A percentile compares a stretch with the other conserved stretches of the same genome.
Evolutionary conservation across 352 stramenopile species (phyloP).

Genomic region (Pythium phragmiticola): DNA sequence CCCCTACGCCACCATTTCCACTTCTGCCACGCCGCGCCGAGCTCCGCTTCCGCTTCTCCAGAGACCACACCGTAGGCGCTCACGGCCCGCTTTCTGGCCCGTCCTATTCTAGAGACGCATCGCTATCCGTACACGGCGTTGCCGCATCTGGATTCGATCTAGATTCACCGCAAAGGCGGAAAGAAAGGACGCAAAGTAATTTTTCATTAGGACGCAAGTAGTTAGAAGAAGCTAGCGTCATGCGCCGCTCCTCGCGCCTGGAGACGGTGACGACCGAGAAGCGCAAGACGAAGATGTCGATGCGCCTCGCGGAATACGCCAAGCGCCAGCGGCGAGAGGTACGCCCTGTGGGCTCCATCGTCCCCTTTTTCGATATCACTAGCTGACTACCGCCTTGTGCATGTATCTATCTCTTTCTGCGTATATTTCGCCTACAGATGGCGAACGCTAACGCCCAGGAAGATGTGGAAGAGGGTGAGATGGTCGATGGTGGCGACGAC

Average conservation of each 20-base stretch:
- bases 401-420: not conserved
- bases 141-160: slow-evolving; percentile 11
- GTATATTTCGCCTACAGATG: slow-evolving; percentile 4
- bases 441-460: slow-evolving; percentile 3
- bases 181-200: not conserved
- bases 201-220: not conserved
- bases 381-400: not conserved
- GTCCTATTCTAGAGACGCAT: slow-evolving; percentile 17
- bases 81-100: not conserved
- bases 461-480: slow-evolving; percentile 15
- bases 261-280: slow-evolving; percentile 44
- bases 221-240: slow-evolving; percentile 17
- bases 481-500: slow-evolving; percentile 39
- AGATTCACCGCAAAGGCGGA: slow-evolving; percentile 8
- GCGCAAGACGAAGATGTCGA: slow-evolving; percentile 55
- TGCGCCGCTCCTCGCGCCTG: slow-evolving; percentile 68
- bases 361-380: not conserved
- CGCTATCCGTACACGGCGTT: not conserved
- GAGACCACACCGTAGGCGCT: not conserved
- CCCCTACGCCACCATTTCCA: slow-evolving; percentile 17
- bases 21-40: slow-evolving; percentile 19
- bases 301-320: slow-evolving; percentile 43
- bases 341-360: not conserved
- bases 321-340: slow-evolving; percentile 31
- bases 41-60: slow-evolving; percentile 4